Base-by-base conservation (phyloP, 148 eudicot species). In the Amaranthus hypochondriacus region DNA sequence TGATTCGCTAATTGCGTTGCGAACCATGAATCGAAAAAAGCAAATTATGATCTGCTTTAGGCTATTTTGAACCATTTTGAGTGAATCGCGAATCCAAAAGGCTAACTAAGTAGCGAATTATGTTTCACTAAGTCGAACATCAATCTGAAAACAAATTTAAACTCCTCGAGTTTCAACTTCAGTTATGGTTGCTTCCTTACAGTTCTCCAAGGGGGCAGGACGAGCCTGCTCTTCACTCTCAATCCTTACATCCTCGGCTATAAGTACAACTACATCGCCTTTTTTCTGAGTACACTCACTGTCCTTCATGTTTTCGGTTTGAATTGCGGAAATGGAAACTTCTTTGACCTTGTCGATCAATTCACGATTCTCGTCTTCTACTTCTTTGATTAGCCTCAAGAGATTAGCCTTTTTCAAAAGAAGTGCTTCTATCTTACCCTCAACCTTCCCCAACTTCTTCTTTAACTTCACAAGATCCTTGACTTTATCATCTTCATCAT, bases 391-490 rank as follows among this genome's bases (percentile, higher is more conserved):
- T 63, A 76, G 75, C 69, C 39, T 81, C 76, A 83, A n/a, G 28
- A 92, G 81, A 68, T 80, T 81, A 50, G 82, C 88, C 66, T 89
- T 92, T 68, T 89, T 69, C 62, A 87, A 74, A 8, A 88, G 71
- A 68, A 92, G 89, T n/a, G 85, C 82, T 80, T 88, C 95, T 53
- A 92, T 83, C 82, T 92, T 85, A 54, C 84, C 79, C n/a, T 87
- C 81, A 77, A 92, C 78, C 71, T 87, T 88, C 63, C 89, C 96
- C 39, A 88, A 64, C 79, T 87, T 88, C 73, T 69, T 76, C 76
- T 86, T 88, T 54, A 92, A 72, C 82, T 88, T 92, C 70, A 54
- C 87, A 69, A 84, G 82, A 78, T 88, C 88, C 62, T 82, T 82
- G 54, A 76, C 80, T 78, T 87, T 85, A 42, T 78, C 82, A 13